Percentiles rank a stretch among this genome's conserved stretches.
These are phyloP conservation scores for Nitzschia sp. DNA, from an alignment of 108 stramenopile species.

Conservation along the genomic window DNA sequence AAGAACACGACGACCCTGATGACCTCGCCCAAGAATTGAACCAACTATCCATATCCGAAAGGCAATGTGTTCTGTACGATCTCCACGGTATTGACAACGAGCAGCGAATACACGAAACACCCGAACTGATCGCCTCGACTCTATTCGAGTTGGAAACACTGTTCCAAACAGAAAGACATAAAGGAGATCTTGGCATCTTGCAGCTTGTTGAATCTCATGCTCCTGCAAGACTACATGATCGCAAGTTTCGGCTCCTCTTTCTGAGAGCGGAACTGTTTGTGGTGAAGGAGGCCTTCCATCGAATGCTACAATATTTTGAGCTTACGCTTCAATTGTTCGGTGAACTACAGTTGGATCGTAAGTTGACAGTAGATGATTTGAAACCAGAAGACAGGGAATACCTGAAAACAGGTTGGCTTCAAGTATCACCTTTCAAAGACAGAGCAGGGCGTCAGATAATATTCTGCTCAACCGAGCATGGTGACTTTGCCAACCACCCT, in stretches of 20 bases:
- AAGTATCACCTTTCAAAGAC: slow-evolving; percentile 7
- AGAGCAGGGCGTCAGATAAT: slow-evolving; percentile 13
- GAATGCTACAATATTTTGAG: slow-evolving; percentile 4
- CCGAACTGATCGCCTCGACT: slow-evolving; percentile 1
- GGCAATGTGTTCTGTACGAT: slow-evolving; percentile 18
- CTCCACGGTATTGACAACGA: slow-evolving; percentile 18
- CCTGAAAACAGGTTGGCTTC: slow-evolving; percentile 7
- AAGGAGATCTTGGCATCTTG: neutral
- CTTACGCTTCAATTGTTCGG: slow-evolving; percentile 1
- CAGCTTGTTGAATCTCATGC: neutral
- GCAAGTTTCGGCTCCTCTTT: slow-evolving; percentile 12
- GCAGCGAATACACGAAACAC: neutral
- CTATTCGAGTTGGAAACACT: neutral
- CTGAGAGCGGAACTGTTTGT: neutral
- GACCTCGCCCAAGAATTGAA: slow-evolving; percentile 8
- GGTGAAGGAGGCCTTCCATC: neutral
- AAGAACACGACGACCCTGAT: neutral
- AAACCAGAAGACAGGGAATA: neutral
- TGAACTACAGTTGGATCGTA: neutral
- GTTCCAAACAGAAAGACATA: neutral
- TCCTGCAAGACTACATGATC: neutral
- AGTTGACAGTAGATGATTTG: slow-evolving; percentile 13
- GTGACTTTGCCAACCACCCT: neutral
- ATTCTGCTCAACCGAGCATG: neutral
- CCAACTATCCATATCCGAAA: neutral